Evolutionary conservation across 768 basidiomycete species (phyloP).

Genomic region (Omphalotus guepiniiformis): DNA sequence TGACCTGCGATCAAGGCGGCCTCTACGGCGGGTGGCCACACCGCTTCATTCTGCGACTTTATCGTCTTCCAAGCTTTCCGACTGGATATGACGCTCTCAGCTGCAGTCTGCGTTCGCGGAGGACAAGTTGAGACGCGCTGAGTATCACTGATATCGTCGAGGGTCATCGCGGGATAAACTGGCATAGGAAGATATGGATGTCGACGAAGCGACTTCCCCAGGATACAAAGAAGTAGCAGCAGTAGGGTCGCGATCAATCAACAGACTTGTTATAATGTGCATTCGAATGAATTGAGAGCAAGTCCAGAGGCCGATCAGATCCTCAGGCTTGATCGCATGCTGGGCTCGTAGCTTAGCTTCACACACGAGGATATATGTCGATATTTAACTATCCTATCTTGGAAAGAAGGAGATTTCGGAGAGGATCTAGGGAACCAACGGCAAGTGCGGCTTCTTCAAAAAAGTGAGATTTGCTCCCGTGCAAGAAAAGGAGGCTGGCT

Average conservation of each 20-base stretch:
- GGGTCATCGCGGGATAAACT: not conserved
- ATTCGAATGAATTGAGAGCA: too few relatives aligned
- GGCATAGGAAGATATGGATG: not conserved
- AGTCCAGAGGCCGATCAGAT: too few relatives aligned
- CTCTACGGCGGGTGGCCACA: conserved; percentile 64
- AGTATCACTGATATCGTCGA: not conserved
- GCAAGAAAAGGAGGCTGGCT: too few relatives aligned
- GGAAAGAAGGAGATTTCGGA: too few relatives aligned
- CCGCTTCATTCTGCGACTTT: conserved; percentile 46
- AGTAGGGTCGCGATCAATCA: not conserved
- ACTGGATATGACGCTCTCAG: conserved; percentile 21
- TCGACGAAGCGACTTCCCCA: not conserved
- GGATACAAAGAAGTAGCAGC: not conserved
- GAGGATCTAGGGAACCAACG: too few relatives aligned
- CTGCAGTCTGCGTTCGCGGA: conserved; percentile 3
- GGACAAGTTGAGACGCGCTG: not conserved
- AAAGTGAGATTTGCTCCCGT: too few relatives aligned
- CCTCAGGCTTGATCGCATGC: too few relatives aligned
- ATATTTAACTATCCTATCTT: too few relatives aligned
- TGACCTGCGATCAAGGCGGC: conserved; percentile 58
- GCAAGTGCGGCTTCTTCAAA: too few relatives aligned
- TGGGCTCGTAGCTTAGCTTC: too few relatives aligned
- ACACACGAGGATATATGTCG: too few relatives aligned
- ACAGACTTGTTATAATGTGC: too few relatives aligned
- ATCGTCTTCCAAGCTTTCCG: conserved; percentile 58